Conservation (phyloP, 495 filamentous ascomycete genomes). For the Evansstolkia leycettana region DNA sequence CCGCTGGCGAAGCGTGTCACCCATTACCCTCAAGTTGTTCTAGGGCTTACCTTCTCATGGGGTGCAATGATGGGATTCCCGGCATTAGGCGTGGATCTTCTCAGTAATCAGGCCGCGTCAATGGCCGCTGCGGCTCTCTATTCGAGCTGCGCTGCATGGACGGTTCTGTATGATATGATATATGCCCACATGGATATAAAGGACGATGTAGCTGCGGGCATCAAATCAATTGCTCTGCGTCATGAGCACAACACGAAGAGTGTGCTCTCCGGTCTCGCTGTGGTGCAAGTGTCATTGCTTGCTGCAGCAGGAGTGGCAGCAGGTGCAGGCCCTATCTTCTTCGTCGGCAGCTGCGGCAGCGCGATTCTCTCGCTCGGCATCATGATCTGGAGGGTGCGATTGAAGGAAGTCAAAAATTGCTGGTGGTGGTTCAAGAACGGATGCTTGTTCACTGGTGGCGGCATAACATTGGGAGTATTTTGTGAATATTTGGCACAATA, state of each 20-base stretch:
- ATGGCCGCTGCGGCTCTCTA: constrained; percentile 65
- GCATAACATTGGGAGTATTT: constrained; percentile 48
- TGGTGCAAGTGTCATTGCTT: constrained; percentile 66
- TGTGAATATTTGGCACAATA: constrained; percentile 44
- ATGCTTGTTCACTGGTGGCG: constrained; percentile 56
- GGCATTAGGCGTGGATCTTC: constrained; percentile 72
- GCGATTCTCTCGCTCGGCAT: constrained; percentile 59
- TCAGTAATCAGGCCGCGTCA: constrained; percentile 50
- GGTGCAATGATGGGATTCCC: constrained; percentile 96
- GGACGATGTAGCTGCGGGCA: constrained; percentile 83
- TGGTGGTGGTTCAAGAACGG: constrained; percentile 96
- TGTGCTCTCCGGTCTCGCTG: constrained; percentile 64
- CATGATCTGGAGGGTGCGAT: constrained; percentile 82
- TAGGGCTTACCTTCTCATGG: constrained; percentile 94
- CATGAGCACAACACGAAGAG: constrained; percentile 83
- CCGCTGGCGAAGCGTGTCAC: constrained; percentile 90
- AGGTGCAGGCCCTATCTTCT: constrained; percentile 77
- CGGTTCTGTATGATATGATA: constrained; percentile 94
- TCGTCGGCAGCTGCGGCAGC: constrained; percentile 72
- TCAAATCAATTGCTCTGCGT: constrained; percentile 87
- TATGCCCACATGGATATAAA: constrained; percentile 98
- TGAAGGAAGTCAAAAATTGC: constrained; percentile 75
- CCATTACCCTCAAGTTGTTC: constrained; percentile 84
- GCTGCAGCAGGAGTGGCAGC: constrained; percentile 59
- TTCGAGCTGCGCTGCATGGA: constrained; percentile 82